phyloP scores from a whole-genome alignment of 106 monocot genomes.

The Acanthochlamys bracteata region DNA sequence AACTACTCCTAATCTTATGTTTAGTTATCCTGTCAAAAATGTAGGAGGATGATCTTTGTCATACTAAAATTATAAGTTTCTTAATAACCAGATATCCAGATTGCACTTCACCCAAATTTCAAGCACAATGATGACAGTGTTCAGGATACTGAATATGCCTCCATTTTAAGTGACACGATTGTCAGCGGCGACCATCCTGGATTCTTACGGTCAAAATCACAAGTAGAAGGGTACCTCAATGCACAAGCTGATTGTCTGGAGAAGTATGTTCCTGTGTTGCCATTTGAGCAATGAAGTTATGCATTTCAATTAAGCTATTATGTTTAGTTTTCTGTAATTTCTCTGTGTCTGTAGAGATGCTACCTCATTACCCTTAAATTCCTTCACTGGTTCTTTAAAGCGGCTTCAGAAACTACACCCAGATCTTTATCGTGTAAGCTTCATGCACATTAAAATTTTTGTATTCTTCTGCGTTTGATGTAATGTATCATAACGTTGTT shows the following conservation, averaged over 20 bases:
- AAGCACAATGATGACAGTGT: constrained; percentile 13
- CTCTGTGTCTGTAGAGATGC: constrained; percentile 36
- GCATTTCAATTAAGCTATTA: too few relatives aligned
- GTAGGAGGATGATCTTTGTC: too few relatives aligned
- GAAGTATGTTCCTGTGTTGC: constrained; percentile 36
- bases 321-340: too few relatives aligned
- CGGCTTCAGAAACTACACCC: constrained; percentile 77
- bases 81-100: constrained; percentile 15
- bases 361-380: constrained; percentile 57
- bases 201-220: constrained; percentile 70
- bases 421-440: constrained; percentile 82
- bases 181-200: constrained; percentile 42
- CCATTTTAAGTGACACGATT: constrained; percentile 19
- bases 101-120: constrained; percentile 19
- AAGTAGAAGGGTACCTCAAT: constrained; percentile 83
- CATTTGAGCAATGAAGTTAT: too few relatives aligned
- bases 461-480: neutral
- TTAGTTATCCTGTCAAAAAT: too few relatives aligned
- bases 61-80: neutral
- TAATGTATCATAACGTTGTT: constrained; percentile 1
- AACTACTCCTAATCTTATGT: neutral
- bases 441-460: neutral
- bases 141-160: constrained; percentile 15
- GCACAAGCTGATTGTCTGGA: constrained; percentile 88
- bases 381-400: constrained; percentile 47